Evolutionary conservation across 2,329 filamentous ascomycete genomes (phyloP).

Genomic region (Fusarium musae): DNA sequence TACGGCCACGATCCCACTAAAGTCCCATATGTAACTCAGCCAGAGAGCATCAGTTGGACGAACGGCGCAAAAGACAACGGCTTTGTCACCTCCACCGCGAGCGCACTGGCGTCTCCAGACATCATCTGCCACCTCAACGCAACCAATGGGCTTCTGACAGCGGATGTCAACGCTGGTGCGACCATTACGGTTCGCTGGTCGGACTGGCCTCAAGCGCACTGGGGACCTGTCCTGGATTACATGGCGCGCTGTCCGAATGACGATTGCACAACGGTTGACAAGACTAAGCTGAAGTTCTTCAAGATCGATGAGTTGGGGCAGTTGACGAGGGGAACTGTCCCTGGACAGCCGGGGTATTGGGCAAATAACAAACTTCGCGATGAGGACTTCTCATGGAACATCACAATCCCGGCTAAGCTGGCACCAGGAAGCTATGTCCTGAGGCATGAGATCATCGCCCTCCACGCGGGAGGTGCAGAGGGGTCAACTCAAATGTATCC

Average conservation of each 20-base stretch:
- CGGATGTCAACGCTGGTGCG: fast-evolving
- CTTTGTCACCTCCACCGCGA: neutral
- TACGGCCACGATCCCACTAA: neutral
- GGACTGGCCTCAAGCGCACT: neutral
- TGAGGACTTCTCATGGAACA: neutral
- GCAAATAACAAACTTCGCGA: neutral
- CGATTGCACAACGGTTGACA: neutral
- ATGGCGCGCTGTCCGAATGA: neutral
- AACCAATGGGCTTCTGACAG: neutral
- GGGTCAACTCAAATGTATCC: neutral
- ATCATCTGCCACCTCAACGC: neutral
- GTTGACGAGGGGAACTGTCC: neutral
- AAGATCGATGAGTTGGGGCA: neutral
- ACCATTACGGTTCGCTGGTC: neutral
- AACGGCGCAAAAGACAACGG: neutral
- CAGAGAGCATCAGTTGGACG: neutral
- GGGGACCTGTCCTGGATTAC: neutral
- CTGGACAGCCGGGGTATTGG: fast-evolving
- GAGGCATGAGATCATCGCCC: fast-evolving
- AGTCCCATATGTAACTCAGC: neutral
- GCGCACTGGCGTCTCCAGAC: fast-evolving
- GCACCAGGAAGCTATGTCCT: neutral
- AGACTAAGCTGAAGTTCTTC: neutral
- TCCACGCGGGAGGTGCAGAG: neutral
- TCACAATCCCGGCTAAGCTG: neutral